phyloP scores from a whole-genome alignment of 2,329 filamentous ascomycete species.

The Stylonectria norvegica region DNA sequence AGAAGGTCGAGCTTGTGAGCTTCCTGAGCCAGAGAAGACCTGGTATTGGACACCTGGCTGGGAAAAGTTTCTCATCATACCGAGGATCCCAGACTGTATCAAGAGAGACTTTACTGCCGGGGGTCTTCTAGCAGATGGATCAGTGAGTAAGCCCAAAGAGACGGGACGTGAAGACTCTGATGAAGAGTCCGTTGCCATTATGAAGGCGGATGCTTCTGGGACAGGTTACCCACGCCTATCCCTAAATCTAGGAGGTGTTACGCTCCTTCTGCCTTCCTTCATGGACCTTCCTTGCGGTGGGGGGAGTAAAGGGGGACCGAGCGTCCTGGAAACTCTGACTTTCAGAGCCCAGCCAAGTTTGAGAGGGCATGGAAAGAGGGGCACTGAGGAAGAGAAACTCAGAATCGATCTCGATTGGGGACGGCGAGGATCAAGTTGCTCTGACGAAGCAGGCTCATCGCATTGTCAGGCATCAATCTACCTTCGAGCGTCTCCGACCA shows the following conservation, averaged over 20 bases:
- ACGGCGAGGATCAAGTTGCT: too few relatives aligned
- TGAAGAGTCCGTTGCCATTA: slow-evolving; percentile 18
- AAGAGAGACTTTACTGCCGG: slow-evolving; percentile 11
- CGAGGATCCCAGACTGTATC: slow-evolving; percentile 29
- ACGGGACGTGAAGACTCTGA: slow-evolving; percentile 13
- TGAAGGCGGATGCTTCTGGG: slow-evolving; percentile 8
- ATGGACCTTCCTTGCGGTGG: background rate
- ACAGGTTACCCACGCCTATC: slow-evolving; percentile 29
- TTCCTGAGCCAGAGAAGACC: slow-evolving; percentile 28
- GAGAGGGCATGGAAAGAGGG: too few relatives aligned
- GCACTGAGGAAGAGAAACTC: too few relatives aligned
- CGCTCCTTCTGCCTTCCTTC: slow-evolving; percentile 10
- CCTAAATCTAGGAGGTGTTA: slow-evolving; percentile 28
- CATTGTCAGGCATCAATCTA: too few relatives aligned
- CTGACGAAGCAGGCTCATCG: too few relatives aligned
- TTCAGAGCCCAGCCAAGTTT: too few relatives aligned
- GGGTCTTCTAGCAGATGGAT: background rate
- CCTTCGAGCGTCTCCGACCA: too few relatives aligned
- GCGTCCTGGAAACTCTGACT: too few relatives aligned
- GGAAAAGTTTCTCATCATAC: slow-evolving; percentile 38
- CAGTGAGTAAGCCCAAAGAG: background rate
- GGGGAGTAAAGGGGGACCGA: too few relatives aligned
- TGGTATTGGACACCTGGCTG: slow-evolving; percentile 35
- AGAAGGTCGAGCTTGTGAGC: slow-evolving; percentile 24
- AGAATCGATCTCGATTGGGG: too few relatives aligned